A percentile compares a stretch with the other conserved stretches of the same genome.
Conservation (phyloP, 352 stramenopile species). For the Phytophthora litchii region DNA sequence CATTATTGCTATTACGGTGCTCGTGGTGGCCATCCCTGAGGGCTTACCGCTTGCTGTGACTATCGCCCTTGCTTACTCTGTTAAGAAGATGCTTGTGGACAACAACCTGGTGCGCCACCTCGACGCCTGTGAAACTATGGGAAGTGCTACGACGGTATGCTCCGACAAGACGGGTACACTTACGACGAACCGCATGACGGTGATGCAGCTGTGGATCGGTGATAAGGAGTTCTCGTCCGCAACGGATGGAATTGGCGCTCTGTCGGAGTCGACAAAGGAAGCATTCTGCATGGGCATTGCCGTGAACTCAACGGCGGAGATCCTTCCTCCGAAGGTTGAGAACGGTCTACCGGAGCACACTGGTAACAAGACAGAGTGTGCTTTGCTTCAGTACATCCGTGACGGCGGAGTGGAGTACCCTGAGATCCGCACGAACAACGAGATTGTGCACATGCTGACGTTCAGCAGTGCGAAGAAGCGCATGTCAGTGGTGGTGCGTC, state of each 20-base stretch:
- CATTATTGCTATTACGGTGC: constrained; percentile 77
- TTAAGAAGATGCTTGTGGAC: constrained; percentile 88
- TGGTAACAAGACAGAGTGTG: constrained; percentile 76
- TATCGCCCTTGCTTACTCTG: constrained; percentile 94
- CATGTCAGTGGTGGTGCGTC: constrained; percentile 68
- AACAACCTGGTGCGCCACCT: constrained; percentile 89
- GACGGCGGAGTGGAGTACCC: constrained; percentile 60
- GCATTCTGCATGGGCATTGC: constrained; percentile 49
- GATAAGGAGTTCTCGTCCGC: constrained; percentile 53
- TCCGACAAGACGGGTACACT: constrained; percentile 96
- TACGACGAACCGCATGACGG: constrained; percentile 97
- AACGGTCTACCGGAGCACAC: constrained; percentile 62
- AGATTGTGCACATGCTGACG: constrained; percentile 65
- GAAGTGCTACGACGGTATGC: constrained; percentile 94
- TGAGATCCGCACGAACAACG: constrained; percentile 39
- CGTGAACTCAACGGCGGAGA: constrained; percentile 69
- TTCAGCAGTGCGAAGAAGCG: constrained; percentile 75
- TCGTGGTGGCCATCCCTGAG: constrained; percentile 96
- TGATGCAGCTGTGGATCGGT: constrained; percentile 83
- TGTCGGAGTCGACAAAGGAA: constrained; percentile 46
- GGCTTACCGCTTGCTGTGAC: constrained; percentile 96
- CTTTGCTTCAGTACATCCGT: constrained; percentile 56
- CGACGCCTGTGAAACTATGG: constrained; percentile 91
- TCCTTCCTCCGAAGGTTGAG: constrained; percentile 52
- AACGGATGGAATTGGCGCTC: constrained; percentile 21